Conservation (phyloP, 75 land plant genomes). For the Chamaecyparis obtusa region DNA sequence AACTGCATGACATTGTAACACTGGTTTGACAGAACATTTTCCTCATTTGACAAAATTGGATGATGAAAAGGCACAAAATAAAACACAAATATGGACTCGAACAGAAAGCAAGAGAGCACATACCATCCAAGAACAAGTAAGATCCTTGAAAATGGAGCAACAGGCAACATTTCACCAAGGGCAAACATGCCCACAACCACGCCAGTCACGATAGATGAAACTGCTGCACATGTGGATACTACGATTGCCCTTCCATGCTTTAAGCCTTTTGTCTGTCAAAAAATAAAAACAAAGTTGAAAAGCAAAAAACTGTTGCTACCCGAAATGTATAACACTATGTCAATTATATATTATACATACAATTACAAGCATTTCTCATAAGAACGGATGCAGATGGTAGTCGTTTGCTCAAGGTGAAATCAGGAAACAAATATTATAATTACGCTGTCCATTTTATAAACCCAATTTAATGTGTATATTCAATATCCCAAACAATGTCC, state of each 20-base stretch:
- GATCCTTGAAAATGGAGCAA: conserved; percentile 50
- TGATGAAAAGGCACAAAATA: not conserved
- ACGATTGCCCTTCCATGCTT: conserved; percentile 98
- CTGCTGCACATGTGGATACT: conserved; percentile 94
- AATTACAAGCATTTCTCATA: not conserved
- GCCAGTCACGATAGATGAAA: conserved; percentile 90
- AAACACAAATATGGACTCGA: not conserved
- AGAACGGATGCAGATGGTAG: not conserved
- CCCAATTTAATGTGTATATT: not conserved
- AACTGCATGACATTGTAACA: not conserved
- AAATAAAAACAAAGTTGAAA: not conserved
- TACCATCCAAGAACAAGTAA: conserved; percentile 88
- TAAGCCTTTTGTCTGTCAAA: conserved; percentile 75
- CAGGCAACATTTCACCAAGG: conserved; percentile 83
- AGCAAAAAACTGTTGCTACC: not conserved
- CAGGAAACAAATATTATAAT: not conserved
- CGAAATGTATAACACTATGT: not conserved
- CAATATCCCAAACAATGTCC: not conserved
- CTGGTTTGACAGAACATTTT: not conserved
- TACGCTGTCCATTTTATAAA: not conserved
- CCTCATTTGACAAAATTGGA: not conserved
- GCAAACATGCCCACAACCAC: conserved; percentile 91
- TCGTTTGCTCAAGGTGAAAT: not conserved
- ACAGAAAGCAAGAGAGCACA: not conserved
- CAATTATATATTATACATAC: not conserved